These are phyloP conservation scores for Cymbopogon citratus DNA, from an alignment of 176 grass and related monocot genomes.

Conservation along the genomic window DNA sequence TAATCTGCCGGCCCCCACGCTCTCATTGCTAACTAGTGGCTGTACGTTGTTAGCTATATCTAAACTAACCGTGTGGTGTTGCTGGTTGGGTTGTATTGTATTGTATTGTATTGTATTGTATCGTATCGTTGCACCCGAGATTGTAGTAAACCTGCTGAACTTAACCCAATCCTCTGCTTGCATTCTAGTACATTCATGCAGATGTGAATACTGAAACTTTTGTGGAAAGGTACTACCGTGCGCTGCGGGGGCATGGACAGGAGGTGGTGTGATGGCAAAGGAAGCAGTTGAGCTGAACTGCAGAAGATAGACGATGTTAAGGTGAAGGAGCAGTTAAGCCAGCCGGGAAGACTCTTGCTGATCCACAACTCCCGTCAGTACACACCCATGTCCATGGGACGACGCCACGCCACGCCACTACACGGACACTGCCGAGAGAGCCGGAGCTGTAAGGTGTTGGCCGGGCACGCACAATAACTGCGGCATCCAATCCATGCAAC, in stretches of 20 bases:
- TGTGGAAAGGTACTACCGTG: background rate
- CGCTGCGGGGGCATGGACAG: background rate
- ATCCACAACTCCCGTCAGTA: background rate
- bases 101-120: no score
- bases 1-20: slow-evolving; percentile 7
- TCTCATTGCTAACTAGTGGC: background rate
- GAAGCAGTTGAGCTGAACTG: background rate
- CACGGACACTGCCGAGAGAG: background rate
- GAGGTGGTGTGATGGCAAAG: slow-evolving; percentile 8
- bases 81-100: no score
- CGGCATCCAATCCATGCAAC: background rate
- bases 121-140: no score
- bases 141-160: no score
- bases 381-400: background rate
- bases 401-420: no score
- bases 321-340: background rate
- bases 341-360: background rate
- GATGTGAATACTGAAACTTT: background rate
- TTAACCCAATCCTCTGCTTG: no score
- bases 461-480: slow-evolving; percentile 29
- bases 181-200: no score
- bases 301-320: no score
- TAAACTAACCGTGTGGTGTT: background rate
- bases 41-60: background rate
- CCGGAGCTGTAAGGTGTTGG: slow-evolving; percentile 4